Base-by-base conservation (phyloP, 2,329 filamentous ascomycete genomes). In the Aquanectria penicillioides region DNA sequence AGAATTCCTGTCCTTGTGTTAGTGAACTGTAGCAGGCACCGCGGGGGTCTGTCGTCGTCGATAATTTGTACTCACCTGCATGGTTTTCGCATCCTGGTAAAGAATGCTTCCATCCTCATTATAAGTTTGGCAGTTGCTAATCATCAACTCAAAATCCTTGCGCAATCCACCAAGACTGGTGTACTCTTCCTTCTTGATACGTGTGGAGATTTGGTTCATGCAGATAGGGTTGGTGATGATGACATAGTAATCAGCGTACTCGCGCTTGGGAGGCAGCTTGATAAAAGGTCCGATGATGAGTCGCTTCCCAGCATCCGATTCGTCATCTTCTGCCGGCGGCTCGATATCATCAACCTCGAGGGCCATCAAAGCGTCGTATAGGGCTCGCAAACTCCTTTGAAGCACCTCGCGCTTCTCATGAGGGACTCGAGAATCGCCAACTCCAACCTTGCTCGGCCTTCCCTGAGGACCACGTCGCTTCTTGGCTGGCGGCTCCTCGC, bases 141-240 rank as follows among this genome's bases (percentile, higher is more conserved):
- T 95, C 77, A 99, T 86, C 63, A 94, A 79, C 47, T 88, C 86
- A 62, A 99, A 89, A 72, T 99, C 96, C 66, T 86, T 87, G 53
- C 88, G 86, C 83, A 99, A 87, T 68, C 94, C 92, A 72, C 86
- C 88, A 60, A 97, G 78, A 70, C 86, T 90, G 67, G 86, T 87
- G 76, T 99, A 99, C 73, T 97, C 92, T 72, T 96, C 92, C 77
- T 92, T 94, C 81, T 97, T 97, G 80, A 99, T 97, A 82, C 93
- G 94, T 74, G 90, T 92, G 74, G 92, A 88, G 71, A 99, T 97
- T 74, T 93, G 89, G 68, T 97, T 95, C 91, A 98, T 97, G 72
- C 92, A 94, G 72, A 99, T 97, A 0, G 95, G 95, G 52, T 89
- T 90, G 72, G 90, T 87, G 74, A 99, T 99, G 75, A 97, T 88